Evolutionary conservation across 2,329 filamentous ascomycete genomes (phyloP).

Genomic region (Scedosporium boydii): DNA sequence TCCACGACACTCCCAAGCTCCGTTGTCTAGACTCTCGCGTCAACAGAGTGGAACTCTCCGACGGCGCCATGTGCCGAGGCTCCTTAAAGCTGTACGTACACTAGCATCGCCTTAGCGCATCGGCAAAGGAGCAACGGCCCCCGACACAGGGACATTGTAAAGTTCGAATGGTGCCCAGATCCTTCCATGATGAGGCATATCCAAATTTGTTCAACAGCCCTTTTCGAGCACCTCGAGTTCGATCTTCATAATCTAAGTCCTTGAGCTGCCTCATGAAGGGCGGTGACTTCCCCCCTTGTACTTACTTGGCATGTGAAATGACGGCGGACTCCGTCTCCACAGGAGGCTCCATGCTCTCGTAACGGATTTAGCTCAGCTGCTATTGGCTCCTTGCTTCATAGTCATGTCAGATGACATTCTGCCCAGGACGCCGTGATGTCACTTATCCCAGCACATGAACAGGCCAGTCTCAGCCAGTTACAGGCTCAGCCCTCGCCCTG

Average conservation of each 20-base stretch:
- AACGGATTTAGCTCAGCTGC: neutral
- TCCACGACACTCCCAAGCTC: neutral
- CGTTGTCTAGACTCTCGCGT: neutral
- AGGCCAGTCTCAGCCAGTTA: neutral
- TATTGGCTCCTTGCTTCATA: neutral
- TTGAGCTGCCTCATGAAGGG: neutral
- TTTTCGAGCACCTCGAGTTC: neutral
- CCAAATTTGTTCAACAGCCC: neutral
- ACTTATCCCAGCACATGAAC: neutral
- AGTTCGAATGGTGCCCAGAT: neutral
- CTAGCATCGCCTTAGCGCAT: neutral
- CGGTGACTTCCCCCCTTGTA: neutral
- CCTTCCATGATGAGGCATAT: neutral
- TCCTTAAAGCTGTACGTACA: neutral
- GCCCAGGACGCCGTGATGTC: neutral
- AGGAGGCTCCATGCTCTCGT: neutral
- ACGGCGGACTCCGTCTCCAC: neutral
- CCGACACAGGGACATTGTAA: neutral
- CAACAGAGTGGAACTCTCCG: neutral
- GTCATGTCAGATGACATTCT: neutral
- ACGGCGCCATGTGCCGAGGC: neutral
- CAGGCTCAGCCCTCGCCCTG: neutral
- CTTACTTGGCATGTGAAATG: slow-evolving; percentile 2
- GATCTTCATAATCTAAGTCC: neutral
- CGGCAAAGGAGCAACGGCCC: neutral